Percentiles rank a stretch among this genome's conserved stretches.
Evolutionary conservation across 1,139 yeast species (phyloP).

Genomic region (Meyerozyma smithsonii): DNA sequence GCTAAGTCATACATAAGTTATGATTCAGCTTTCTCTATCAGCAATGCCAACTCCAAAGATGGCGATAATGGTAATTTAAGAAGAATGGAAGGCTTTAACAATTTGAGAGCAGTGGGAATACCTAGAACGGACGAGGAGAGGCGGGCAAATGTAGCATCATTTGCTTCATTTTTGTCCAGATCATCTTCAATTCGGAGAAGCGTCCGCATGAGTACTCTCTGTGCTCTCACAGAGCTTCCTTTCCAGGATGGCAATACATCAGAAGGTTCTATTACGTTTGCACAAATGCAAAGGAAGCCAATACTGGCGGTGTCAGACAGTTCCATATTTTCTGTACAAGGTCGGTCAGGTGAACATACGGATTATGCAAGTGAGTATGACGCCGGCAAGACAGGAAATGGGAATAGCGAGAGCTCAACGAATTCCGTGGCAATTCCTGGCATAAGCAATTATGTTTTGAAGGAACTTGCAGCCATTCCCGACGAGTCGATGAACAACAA

Average conservation of each 20-base stretch:
- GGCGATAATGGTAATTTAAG: slow-evolving; percentile 20
- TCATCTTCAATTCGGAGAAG: slow-evolving; percentile 27
- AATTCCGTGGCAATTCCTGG: slow-evolving; percentile 55
- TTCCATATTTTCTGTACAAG: slow-evolving; percentile 31
- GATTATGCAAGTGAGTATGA: background rate
- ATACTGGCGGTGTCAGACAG: slow-evolving; percentile 26
- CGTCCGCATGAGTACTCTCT: slow-evolving; percentile 33
- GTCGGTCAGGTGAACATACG: background rate
- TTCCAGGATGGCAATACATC: slow-evolving; percentile 21
- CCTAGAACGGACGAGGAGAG: slow-evolving; percentile 14
- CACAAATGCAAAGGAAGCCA: slow-evolving; percentile 8
- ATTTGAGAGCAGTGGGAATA: slow-evolving; percentile 24
- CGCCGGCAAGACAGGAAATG: background rate
- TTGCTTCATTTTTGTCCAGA: slow-evolving; percentile 21
- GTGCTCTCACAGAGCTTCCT: slow-evolving; percentile 41
- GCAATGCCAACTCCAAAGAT: slow-evolving; percentile 21
- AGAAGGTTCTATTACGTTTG: slow-evolving; percentile 7
- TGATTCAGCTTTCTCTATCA: slow-evolving; percentile 48
- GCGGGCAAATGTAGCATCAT: slow-evolving; percentile 13
- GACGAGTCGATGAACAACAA: slow-evolving; percentile 59
- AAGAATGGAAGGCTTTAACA: slow-evolving; percentile 35
- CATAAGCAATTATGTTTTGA: slow-evolving; percentile 56
- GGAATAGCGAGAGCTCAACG: slow-evolving; percentile 12
- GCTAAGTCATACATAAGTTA: slow-evolving; percentile 49
- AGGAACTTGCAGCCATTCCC: slow-evolving; percentile 74